Base-by-base conservation (phyloP, 208 protist species). In the Phytomonas sp. region DNA sequence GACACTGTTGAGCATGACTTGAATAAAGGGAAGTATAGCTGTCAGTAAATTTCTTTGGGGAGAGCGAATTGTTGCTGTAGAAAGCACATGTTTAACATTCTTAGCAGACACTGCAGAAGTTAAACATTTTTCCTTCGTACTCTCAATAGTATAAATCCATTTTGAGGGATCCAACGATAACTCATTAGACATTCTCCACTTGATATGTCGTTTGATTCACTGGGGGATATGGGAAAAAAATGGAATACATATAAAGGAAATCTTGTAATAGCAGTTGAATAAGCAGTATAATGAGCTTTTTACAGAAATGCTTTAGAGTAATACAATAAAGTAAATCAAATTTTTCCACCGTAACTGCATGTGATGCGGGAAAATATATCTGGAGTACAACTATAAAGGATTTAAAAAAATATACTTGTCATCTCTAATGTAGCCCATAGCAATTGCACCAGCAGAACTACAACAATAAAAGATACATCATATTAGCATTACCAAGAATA, bases 71-170 rank as follows among this genome's bases (percentile, higher is more conserved):
- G 73, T 79, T 23, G 86, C 77, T 8, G 73, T 91, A 6, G 88
- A 94, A 15, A 96, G 79, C 0, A 90, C 84, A 62, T 87, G 77
- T 30, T 78, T 71, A 20, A 96, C 87, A 76, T 90, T 94, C 56
- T 83, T 85, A 30, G 86, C 87, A 1, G 87, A 91, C 20, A 77
- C 63, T 0, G 73, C 72, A 62, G 75, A 82, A 61, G 51, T 77
- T 8, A 93, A 60, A 67, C 81, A 88, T 26, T 87, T 80, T 13
- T 70, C 73, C 28, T 79, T 84, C n/a, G 72, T 56, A 0, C 66
- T 56, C 62, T 89, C 82, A 70, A 95, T 82, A 4, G 72, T 70
- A 68, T 87, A 80, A 8, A 56, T 29, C 87, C 90, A 95, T 67
- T 88, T 91, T 61, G 68, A 82, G 1, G 82, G 68, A 13, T 92